Percentiles rank a stretch among this genome's conserved stretches.
Conservation (phyloP, 2,329 filamentous ascomycete genomes). For the Cryphonectria radicalis region DNA sequence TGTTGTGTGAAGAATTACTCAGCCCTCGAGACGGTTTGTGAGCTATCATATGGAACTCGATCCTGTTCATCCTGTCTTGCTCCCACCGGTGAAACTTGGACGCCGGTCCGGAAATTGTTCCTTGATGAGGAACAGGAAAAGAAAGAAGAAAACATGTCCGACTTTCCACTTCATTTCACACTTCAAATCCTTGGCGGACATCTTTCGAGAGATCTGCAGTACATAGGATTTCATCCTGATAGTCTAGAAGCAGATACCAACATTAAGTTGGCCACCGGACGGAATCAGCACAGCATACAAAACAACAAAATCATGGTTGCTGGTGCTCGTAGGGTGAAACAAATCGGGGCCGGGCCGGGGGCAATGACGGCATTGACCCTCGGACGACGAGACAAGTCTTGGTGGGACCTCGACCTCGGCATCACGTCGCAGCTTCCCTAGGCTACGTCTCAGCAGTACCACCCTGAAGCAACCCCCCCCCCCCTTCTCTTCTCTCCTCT, state of each 20-base stretch:
- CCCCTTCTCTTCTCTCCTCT: background rate
- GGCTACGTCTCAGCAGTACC: background rate
- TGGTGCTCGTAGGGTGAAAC: background rate
- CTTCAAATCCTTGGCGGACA: background rate
- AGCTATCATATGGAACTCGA: background rate
- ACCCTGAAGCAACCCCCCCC: background rate
- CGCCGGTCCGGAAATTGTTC: background rate
- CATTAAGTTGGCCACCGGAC: too few species aligned
- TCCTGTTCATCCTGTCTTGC: background rate
- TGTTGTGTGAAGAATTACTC: background rate
- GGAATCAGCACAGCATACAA: background rate
- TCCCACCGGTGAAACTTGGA: background rate
- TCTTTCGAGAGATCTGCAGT: background rate
- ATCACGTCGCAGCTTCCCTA: background rate
- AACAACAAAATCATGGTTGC: background rate
- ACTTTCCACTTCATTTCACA: background rate
- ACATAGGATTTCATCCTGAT: background rate
- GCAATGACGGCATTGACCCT: conserved; percentile 14
- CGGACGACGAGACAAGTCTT: too few species aligned
- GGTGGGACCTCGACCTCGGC: conserved; percentile 4
- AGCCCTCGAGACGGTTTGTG: background rate
- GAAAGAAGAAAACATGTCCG: background rate
- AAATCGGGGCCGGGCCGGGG: background rate
- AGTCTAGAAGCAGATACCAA: too few species aligned
- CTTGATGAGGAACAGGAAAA: background rate